Evolutionary conservation across 352 stramenopile genomes (phyloP), one percentile per base, ranked within the genome.

Genomic region (Globisporangium perplexum): DNA sequence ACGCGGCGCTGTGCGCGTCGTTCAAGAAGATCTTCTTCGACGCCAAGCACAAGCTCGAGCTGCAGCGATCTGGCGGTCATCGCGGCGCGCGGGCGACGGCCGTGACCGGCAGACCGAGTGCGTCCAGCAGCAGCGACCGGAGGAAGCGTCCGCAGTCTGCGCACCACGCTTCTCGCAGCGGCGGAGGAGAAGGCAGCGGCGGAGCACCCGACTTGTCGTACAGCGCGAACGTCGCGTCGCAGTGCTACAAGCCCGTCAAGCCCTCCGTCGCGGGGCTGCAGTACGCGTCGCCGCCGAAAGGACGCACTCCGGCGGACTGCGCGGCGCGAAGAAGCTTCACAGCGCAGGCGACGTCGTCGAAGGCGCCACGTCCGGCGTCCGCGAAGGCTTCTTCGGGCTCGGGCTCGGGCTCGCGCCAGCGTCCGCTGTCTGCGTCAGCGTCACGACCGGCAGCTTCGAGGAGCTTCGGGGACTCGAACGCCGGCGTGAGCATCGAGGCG

Each of bases 11-110:
- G 1, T 88, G 67, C 50, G 65, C 73, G 7, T 90, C 82, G 14
- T 92, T 90, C 51, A 75, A 88, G 42, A 72, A 80, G 38, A 86
- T 84, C n/a, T 87, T 89, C 35, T 47, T 72, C 12, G 76, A 85
- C 39, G 78, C 82, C 1, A 92, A 84, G 63, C 68, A 67, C 49
- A 86, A 88, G 48, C 64, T 81, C 28, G 60, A 82, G 39, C 15
- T 46, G 31, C 52, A 48, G 30, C 66, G 50, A 30, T 56, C 15
- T 20, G 11, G 50, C 52, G 23, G 43, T 49, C 57, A 54, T 28
- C 39, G n/a, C 11, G 11, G 23, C 0, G 20, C 55, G 31, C 20
- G 53, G 24, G 15, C 46, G 26, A 30, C 26, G 42, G 20, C 58
- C 38, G 22, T 24, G 49, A 43, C 17, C 53, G n/a, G 17, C 7